Evolutionary conservation across 495 filamentous ascomycete genomes (phyloP), one percentile per base, ranked within the genome.

Genomic region (Ramalina peruviana): DNA sequence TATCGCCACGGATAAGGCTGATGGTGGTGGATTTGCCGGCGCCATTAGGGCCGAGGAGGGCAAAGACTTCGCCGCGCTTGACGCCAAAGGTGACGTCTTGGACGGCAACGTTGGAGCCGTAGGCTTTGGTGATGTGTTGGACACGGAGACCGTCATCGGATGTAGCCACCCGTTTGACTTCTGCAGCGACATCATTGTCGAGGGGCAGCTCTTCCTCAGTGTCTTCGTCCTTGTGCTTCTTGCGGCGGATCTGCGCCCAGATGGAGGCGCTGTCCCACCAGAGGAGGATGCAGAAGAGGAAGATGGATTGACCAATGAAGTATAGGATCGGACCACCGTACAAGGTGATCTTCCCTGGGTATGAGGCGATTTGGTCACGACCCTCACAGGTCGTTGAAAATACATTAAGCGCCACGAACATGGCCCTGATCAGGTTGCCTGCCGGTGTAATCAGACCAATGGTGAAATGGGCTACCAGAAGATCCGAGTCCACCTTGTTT

Each of bases 11-110:
- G 62, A 94, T 84, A 36, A 93, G 68, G 16, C 75, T 81, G 63
- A 94, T 89, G 6, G 82, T 90, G 4, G 86, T 92, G 4, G 78
- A 82, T 59, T 94, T 94, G 43, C 88, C 88, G 1, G 88, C 88
- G 21, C 86, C 88, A 60, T 94, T 94, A 19, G 87, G 86, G 6
- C 88, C 88, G 5, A 94, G 75, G 1, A 93, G 74, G 2, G 86
- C 86, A 62, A 93, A 93, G 13, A 89, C 81, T 60, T 92, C 82
- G 48, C 82, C 80, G 43, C 75, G 78, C 33, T 76, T 72, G 25
- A 94, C 78, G 40, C 82, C 83, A 57, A 94, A 94, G 11, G 81
- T 82, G 42, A 93, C 72, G 57, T 94, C 80, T 44, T 90, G 77
- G 13, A 94, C 84, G 4, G 88, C 87, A 7, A 78, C 75, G 48